A percentile compares a stretch with the other conserved stretches of the same genome.
Conservation (phyloP, 1,284 basidiomycete genomes). For the Naganishia cerealis region DNA sequence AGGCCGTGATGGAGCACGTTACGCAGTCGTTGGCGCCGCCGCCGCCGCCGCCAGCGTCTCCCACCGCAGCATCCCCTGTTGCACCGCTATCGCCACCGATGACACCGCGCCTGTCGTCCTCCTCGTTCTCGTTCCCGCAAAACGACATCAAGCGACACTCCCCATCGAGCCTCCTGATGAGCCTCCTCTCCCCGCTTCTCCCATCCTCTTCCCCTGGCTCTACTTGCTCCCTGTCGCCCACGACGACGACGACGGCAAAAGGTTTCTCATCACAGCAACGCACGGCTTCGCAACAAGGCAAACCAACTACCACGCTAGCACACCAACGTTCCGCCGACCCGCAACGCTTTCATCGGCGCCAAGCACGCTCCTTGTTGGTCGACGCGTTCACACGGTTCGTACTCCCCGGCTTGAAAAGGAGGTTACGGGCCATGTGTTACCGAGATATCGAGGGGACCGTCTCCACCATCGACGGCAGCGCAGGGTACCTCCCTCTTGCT, state of each 20-base stretch:
- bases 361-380: conserved; percentile 71
- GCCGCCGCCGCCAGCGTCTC: conserved; percentile 27
- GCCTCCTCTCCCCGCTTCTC: conserved; percentile 51
- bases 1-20: conserved; percentile 51
- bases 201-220: conserved; percentile 26
- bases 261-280: conserved; percentile 2
- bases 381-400: conserved; percentile 72
- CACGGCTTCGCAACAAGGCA: conserved; percentile 11
- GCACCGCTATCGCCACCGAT: conserved; percentile 35
- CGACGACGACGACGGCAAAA: background rate
- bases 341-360: conserved; percentile 63
- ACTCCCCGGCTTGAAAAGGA: conserved; percentile 56
- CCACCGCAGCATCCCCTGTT: background rate
- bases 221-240: conserved; percentile 1
- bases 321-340: conserved; percentile 40
- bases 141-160: conserved; percentile 3
- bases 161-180: conserved; percentile 47
- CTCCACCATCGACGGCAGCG: conserved; percentile 32
- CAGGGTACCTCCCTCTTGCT: background rate
- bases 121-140: conserved; percentile 32
- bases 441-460: conserved; percentile 43
- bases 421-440: conserved; percentile 45
- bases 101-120: conserved; percentile 38
- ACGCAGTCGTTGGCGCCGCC: conserved; percentile 49
- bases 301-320: conserved; percentile 50